A percentile compares a stretch with the other conserved stretches of the same genome.
Evolutionary conservation across 2,329 filamentous ascomycete species (phyloP).

Genomic region (Trichoderma pleuroti): DNA sequence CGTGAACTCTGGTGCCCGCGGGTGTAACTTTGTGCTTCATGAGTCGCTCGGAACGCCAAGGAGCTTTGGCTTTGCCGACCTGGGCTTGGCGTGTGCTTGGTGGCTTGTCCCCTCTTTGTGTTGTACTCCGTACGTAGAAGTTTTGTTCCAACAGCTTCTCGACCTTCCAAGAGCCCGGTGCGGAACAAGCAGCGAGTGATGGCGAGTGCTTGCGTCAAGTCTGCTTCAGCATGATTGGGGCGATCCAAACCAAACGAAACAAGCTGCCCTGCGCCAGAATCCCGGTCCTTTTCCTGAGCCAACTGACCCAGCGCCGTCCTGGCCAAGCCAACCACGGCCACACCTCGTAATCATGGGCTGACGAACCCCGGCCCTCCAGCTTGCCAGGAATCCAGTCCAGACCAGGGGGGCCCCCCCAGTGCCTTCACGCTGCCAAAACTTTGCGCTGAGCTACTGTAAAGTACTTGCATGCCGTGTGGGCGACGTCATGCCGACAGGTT

Average conservation of each 20-base stretch:
- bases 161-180: background rate
- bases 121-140: background rate
- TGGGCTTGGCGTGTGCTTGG: background rate
- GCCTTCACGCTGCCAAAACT: slow-evolving; percentile 12
- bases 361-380: background rate
- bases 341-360: slow-evolving; percentile 16
- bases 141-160: background rate
- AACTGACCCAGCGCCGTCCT: slow-evolving; percentile 1
- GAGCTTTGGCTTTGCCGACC: background rate
- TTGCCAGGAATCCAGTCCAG: slow-evolving; percentile 1
- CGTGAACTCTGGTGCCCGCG: slow-evolving; percentile 1
- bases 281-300: background rate
- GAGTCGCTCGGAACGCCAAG: background rate
- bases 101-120: background rate
- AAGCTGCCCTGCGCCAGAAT: slow-evolving; percentile 8
- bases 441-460: background rate
- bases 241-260: slow-evolving; percentile 16
- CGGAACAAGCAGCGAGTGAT: background rate
- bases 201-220: background rate
- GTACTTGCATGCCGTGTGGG: background rate
- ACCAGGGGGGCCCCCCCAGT: slow-evolving; percentile 1
- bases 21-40: background rate
- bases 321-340: slow-evolving; percentile 3
- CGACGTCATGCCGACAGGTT: slow-evolving; percentile 6
- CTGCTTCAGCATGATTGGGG: slow-evolving; percentile 5